A percentile compares a stretch with the other conserved stretches of the same genome.
These are phyloP conservation scores for Botrytis galanthina DNA, from an alignment of 2,329 filamentous ascomycete genomes.

Conservation along the genomic window DNA sequence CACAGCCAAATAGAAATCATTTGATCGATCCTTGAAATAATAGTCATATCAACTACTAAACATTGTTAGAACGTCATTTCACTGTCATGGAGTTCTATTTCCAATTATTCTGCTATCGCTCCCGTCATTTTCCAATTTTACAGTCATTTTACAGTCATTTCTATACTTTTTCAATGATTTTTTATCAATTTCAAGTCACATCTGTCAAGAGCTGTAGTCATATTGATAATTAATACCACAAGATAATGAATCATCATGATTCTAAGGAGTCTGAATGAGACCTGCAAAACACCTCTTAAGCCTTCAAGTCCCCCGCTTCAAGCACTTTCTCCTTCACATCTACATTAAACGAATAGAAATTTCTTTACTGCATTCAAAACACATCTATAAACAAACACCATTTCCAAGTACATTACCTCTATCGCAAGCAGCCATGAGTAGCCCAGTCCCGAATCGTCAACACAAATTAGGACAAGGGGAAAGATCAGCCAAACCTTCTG, in stretches of 20 bases:
- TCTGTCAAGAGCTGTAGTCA: background rate
- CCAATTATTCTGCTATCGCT: background rate
- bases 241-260: background rate
- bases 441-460: background rate
- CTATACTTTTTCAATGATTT: background rate
- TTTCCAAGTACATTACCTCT: background rate
- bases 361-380: background rate
- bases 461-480: background rate
- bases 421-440: background rate
- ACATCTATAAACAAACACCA: background rate
- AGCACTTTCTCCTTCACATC: background rate
- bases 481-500: background rate
- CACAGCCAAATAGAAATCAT: no score
- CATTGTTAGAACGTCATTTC: background rate
- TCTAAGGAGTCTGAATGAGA: background rate
- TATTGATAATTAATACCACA: background rate
- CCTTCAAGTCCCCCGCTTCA: background rate
- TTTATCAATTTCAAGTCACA: background rate
- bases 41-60: background rate
- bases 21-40: background rate
- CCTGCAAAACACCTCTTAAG: background rate
- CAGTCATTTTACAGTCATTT: background rate
- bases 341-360: background rate
- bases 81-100: background rate
- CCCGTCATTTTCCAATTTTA: background rate